phyloP scores from a whole-genome alignment of 140 eudicot species.

The Stevia rebaudiana region DNA sequence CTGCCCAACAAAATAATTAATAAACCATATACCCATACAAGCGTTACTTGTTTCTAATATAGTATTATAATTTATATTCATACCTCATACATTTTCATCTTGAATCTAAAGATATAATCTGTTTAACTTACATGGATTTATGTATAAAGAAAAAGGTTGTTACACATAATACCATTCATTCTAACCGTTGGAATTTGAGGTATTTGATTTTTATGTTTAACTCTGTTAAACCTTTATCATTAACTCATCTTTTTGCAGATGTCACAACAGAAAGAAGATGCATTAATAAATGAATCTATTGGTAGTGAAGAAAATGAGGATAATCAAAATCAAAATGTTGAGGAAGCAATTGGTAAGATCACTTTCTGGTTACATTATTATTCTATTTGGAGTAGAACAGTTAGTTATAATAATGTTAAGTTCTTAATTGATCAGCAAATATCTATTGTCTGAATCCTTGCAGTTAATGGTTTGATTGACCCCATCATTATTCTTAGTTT shows the following conservation, averaged over 20 bases:
- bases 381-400: neutral
- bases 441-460: neutral
- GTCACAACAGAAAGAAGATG: conserved; percentile 23
- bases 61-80: neutral
- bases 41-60: neutral
- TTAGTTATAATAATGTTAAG: neutral
- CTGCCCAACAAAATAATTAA: neutral
- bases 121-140: neutral
- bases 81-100: neutral
- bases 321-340: conserved; percentile 19
- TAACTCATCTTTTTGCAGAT: conserved; percentile 20
- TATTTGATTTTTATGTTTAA: neutral
- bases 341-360: conserved; percentile 23
- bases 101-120: neutral
- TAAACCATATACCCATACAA: neutral
- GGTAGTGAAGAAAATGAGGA: conserved; percentile 11
- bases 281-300: neutral
- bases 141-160: neutral
- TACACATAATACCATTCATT: neutral
- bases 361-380: neutral
- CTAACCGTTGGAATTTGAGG: neutral
- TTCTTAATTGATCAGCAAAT: neutral
- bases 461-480: neutral
- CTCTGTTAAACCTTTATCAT: neutral
- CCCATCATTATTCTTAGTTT: neutral